Evolutionary conservation across 2,329 filamentous ascomycete genomes (phyloP), one percentile per base, ranked within the genome.

Genomic region (Claviceps sp.): DNA sequence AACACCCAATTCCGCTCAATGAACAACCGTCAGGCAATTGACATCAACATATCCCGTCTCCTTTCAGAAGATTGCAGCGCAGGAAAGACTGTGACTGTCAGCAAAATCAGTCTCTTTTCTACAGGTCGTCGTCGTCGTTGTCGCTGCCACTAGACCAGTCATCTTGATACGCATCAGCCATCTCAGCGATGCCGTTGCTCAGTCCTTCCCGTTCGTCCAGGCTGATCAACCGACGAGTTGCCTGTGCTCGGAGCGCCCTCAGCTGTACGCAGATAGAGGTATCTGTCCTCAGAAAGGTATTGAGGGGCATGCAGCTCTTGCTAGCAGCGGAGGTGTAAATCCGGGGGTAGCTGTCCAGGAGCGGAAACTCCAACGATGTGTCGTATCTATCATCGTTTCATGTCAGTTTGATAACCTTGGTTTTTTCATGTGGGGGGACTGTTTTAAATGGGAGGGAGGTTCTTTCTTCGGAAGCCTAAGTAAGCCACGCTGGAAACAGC

Each of bases 131-230:
- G 53, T 88, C 82, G 19, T 80, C 83, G 8, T 81, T 76, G 59
- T 87, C 85, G 53, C 80, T 84, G 24, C 82, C 88, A 61, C 85
- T 89, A 13, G 81, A 82, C 87, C 88, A 95, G 1, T 89, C 89
- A 55, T 93, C 87, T 59, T 88, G 82, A 65, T 96, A 97, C 54
- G 87, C 87, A 62, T 95, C 90, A 1, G 85, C 84, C 60, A 97
- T 82, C 54, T 87, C 84, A 24, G 85, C 82, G 41, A 98, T 73
- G 13, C 85, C 82, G 62, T 95, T 93, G 46, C 81, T 80, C n/a
- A 97, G 73, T 2, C 75, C 74, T 68, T 98, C 93, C 43, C 91
- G 78, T 62, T 97, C 90, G 54, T 94, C 88, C 3, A 91, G 60
- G 0, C 75, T 73, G 16, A 90, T 73, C 11, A 79, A 74, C 55